These are phyloP conservation scores for Pseudogymnoascus sp. DNA, from an alignment of 2,329 filamentous ascomycete genomes.

Conservation along the genomic window DNA sequence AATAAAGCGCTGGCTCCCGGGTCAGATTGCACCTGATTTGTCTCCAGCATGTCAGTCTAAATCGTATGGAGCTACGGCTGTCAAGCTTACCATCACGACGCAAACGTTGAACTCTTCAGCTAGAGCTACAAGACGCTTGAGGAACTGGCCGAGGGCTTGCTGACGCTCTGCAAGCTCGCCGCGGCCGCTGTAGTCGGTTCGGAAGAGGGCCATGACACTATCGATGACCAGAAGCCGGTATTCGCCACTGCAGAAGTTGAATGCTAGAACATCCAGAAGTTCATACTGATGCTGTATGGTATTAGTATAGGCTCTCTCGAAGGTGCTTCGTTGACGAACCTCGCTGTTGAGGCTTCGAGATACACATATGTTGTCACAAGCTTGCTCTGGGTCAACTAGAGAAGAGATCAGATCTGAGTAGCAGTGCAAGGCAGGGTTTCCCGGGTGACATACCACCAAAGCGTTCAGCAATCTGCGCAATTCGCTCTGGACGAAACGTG, in stretches of 20 bases:
- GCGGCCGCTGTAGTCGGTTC: slow-evolving; percentile 59
- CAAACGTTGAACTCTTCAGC: slow-evolving; percentile 65
- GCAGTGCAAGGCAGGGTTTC: neutral
- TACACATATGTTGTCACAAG: slow-evolving; percentile 62
- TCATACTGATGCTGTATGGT: slow-evolving; percentile 43
- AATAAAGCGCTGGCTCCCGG: slow-evolving; percentile 62
- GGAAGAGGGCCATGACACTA: slow-evolving; percentile 63
- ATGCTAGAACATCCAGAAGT: slow-evolving; percentile 52
- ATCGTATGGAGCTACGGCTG: neutral
- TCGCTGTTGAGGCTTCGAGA: slow-evolving; percentile 60
- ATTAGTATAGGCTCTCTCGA: neutral
- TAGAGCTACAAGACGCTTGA: slow-evolving; percentile 57
- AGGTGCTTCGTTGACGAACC: slow-evolving; percentile 17
- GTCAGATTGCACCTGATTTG: slow-evolving; percentile 66
- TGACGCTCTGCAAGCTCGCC: slow-evolving; percentile 63
- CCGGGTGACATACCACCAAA: slow-evolving; percentile 40
- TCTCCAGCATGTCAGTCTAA: slow-evolving; percentile 34
- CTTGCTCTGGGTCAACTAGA: slow-evolving; percentile 46
- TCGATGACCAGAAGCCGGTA: slow-evolving; percentile 62
- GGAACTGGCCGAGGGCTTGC: slow-evolving; percentile 59
- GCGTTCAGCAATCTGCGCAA: slow-evolving; percentile 58
- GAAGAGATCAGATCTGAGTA: slow-evolving; percentile 12
- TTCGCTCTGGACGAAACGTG: slow-evolving; percentile 61
- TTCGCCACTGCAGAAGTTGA: slow-evolving; percentile 54
- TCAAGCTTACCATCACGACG: slow-evolving; percentile 46